phyloP scores from a whole-genome alignment of 1,284 basidiomycete genomes.

The Kwoniella shivajii region DNA sequence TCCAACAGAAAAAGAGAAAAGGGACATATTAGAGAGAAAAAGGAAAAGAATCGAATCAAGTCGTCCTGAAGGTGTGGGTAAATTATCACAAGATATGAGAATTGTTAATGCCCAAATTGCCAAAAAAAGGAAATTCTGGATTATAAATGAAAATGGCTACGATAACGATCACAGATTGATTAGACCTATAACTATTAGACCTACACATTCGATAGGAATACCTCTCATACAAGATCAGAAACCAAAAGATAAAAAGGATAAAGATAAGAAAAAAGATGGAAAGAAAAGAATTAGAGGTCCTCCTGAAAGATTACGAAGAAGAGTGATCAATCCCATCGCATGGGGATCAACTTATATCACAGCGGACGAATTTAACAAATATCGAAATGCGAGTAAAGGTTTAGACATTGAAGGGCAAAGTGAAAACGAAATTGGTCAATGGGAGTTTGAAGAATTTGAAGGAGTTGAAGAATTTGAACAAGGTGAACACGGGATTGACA shows the following conservation, averaged over 20 bases:
- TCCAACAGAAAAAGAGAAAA: conserved; percentile 17
- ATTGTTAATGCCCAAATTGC: conserved; percentile 37
- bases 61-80: conserved; percentile 40
- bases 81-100: conserved; percentile 49
- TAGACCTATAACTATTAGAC: conserved; percentile 61
- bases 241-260: neutral
- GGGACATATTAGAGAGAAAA: conserved; percentile 28
- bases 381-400: too few species aligned
- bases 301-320: conserved; percentile 22
- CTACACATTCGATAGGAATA: conserved; percentile 5
- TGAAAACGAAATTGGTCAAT: conserved; percentile 6
- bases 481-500: too few species aligned
- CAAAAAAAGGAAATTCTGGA: conserved; percentile 73
- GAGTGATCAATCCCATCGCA: conserved; percentile 40
- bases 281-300: conserved; percentile 15
- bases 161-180: conserved; percentile 65
- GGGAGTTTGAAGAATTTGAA: conserved; percentile 10
- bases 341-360: conserved; percentile 28
- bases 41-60: conserved; percentile 28
- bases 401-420: conserved; percentile 1
- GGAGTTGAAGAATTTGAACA: conserved; percentile 10
- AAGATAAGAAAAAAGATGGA: conserved; percentile 9
- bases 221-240: conserved; percentile 18
- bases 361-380: conserved; percentile 1
- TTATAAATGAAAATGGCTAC: conserved; percentile 73